phyloP scores from a whole-genome alignment of 2,329 filamentous ascomycete species.

The Ophiostoma tasmaniense region DNA sequence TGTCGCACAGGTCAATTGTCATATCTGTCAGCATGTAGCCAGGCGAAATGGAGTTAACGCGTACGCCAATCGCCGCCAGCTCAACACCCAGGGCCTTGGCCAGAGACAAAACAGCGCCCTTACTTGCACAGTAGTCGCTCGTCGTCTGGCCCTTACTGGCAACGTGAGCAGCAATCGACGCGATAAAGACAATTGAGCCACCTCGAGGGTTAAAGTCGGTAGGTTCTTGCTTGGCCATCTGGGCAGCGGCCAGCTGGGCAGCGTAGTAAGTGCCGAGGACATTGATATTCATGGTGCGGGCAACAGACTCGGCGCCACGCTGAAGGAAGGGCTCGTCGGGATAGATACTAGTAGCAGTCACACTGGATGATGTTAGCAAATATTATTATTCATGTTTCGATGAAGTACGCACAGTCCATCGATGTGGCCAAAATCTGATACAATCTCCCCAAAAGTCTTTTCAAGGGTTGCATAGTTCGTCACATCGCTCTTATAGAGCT shows the following conservation, averaged over 20 bases:
- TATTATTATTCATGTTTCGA: background rate
- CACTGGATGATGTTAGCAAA: background rate
- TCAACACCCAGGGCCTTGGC: constrained; percentile 30
- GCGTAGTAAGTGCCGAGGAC: constrained; percentile 39
- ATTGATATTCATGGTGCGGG: constrained; percentile 40
- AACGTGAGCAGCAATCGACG: constrained; percentile 25
- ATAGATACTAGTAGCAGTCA: background rate
- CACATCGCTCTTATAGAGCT: constrained; percentile 11
- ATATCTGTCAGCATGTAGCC: constrained; percentile 30
- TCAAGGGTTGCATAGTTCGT: background rate
- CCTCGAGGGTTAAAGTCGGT: background rate
- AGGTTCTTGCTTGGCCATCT: background rate
- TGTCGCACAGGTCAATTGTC: constrained; percentile 10
- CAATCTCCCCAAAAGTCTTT: background rate
- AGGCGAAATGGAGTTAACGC: constrained; percentile 61
- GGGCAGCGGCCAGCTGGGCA: constrained; percentile 41
- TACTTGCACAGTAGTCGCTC: background rate
- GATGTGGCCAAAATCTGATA: background rate
- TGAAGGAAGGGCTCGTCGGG: constrained; percentile 13
- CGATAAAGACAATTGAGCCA: constrained; percentile 50
- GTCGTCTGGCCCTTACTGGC: background rate
- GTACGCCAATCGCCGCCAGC: constrained; percentile 56
- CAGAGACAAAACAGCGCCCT: background rate
- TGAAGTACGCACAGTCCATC: background rate
- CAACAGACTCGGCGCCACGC: background rate